Conservation (phyloP, 306 rosid species). For the Castanea mollissima region DNA sequence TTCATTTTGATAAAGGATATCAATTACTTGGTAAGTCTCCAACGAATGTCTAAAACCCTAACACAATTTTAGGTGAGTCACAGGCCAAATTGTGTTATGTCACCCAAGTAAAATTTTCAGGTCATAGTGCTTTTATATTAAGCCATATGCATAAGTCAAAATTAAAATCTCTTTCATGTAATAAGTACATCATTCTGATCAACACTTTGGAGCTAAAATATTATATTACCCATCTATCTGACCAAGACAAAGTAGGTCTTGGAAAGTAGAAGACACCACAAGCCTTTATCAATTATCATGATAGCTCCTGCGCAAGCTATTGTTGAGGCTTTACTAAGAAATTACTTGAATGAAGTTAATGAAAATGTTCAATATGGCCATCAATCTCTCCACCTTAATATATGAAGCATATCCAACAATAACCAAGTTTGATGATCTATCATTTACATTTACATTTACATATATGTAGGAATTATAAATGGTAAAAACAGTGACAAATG, state of each 20-base stretch:
- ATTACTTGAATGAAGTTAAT: slow-evolving; percentile 74
- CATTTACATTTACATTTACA: too few species aligned
- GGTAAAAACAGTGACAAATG: background rate
- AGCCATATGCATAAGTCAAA: background rate
- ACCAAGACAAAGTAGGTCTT: background rate
- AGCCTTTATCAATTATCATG: background rate
- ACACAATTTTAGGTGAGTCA: background rate
- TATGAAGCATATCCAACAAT: too few species aligned
- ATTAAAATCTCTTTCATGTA: background rate
- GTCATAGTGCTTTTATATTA: background rate
- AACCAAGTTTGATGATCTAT: too few species aligned
- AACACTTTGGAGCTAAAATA: background rate
- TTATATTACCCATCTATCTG: background rate
- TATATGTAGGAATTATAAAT: too few species aligned
- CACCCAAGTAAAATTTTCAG: background rate
- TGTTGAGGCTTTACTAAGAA: slow-evolving; percentile 2
- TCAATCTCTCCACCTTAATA: slow-evolving; percentile 53
- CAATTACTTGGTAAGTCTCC: background rate
- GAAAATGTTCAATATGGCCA: slow-evolving; percentile 73
- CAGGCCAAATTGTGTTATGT: background rate
- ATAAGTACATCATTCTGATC: background rate
- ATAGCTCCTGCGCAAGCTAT: background rate
- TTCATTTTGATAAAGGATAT: background rate
- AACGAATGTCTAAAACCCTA: background rate
- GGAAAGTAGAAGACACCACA: background rate